Evolutionary conservation across 352 stramenopile species (phyloP).

Genomic region (Globisporangium spiculum): DNA sequence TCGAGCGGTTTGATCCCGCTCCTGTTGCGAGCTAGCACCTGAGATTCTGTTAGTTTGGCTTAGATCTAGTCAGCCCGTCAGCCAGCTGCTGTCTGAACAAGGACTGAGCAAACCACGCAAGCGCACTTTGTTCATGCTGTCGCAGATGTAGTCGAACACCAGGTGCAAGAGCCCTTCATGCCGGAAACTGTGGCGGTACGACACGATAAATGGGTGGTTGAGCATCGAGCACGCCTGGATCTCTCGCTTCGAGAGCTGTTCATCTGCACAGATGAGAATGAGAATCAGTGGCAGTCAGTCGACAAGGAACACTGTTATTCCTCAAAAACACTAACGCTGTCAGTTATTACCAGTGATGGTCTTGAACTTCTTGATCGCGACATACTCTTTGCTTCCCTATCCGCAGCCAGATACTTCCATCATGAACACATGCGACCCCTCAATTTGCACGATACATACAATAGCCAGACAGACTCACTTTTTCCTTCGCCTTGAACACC

Average conservation of each 20-base stretch:
- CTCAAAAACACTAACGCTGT: not conserved
- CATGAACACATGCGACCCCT: not conserved
- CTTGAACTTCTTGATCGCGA: slow-evolving; percentile 87
- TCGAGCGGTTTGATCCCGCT: slow-evolving; percentile 53
- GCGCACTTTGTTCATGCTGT: slow-evolving; percentile 66
- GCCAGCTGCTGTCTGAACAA: not conserved
- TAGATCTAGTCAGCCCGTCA: not conserved
- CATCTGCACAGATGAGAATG: slow-evolving; percentile 29
- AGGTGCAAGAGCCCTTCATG: slow-evolving; percentile 73
- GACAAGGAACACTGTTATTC: not conserved
- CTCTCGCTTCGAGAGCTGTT: slow-evolving; percentile 75
- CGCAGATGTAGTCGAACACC: slow-evolving; percentile 75
- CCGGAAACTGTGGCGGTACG: slow-evolving; percentile 77
- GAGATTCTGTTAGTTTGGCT: not conserved
- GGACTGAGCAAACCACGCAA: not conserved
- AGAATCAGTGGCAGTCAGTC: not conserved
- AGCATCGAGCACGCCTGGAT: slow-evolving; percentile 84
- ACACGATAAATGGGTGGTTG: slow-evolving; percentile 77
- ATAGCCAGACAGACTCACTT: slow-evolving; percentile 29
- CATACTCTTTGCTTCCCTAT: slow-evolving; percentile 55
- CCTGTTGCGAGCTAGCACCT: slow-evolving; percentile 60
- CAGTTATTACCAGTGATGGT: slow-evolving; percentile 36
- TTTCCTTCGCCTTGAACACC: slow-evolving; percentile 78
- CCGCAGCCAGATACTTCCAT: not conserved
- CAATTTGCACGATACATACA: not conserved